Evolutionary conservation across 2,329 filamentous ascomycete species (phyloP).

Genomic region (Conoideocrella luteorostrata): DNA sequence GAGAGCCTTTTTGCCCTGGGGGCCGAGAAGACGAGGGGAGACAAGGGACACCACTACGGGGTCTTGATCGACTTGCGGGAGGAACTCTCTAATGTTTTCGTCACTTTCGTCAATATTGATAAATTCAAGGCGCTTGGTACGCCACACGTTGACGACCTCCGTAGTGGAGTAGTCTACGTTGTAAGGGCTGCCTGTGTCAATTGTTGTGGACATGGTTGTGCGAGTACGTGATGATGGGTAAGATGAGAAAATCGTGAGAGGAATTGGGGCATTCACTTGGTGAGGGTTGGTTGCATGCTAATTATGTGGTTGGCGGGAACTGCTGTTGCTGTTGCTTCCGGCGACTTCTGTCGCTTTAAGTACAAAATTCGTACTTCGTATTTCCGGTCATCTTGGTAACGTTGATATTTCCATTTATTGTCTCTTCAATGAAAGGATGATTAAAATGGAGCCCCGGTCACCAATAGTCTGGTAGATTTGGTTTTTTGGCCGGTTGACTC

Average conservation of each 20-base stretch:
- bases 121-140: constrained; percentile 14
- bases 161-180: constrained; percentile 5
- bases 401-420: too few relatives aligned
- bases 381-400: too few relatives aligned
- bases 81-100: constrained; percentile 11
- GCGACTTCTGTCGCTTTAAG: too few relatives aligned
- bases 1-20: constrained; percentile 11
- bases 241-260: not conserved
- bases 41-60: constrained; percentile 11
- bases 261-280: too few relatives aligned
- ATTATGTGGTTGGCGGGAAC: too few relatives aligned
- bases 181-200: not conserved
- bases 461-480: not conserved
- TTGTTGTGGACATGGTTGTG: not conserved
- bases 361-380: too few relatives aligned
- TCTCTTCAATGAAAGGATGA: too few relatives aligned
- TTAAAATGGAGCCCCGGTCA: too few relatives aligned
- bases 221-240: not conserved
- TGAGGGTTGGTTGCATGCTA: too few relatives aligned
- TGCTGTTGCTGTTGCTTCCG: too few relatives aligned
- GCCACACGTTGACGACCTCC: constrained; percentile 10
- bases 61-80: constrained; percentile 11
- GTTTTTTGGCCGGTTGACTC: not conserved
- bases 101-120: constrained; percentile 13
- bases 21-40: constrained; percentile 7